These are phyloP conservation scores for Parasarocladium wereldwijsianum DNA, from an alignment of 2,329 filamentous ascomycete species.

Conservation along the genomic window DNA sequence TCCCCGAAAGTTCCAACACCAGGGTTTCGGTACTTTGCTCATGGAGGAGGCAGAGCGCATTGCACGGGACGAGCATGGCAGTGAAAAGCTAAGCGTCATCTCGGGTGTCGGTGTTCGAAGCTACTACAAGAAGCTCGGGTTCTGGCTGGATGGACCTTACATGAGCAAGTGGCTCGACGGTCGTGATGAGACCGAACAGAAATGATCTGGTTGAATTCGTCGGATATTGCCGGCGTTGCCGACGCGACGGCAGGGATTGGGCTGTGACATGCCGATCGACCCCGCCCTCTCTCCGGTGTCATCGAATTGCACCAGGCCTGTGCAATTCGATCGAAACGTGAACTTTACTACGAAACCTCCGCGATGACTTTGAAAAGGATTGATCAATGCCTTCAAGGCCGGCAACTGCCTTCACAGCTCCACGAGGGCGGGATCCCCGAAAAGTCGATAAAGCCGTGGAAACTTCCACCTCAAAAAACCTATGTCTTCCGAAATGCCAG, in stretches of 20 bases:
- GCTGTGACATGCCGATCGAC: no score
- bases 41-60: constrained; percentile 99
- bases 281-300: no score
- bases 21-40: constrained; percentile 85
- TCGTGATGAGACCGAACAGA: no score
- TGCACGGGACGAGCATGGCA: constrained; percentile 85
- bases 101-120: constrained; percentile 93
- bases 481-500: constrained; percentile 27
- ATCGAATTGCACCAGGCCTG: no score
- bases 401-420: no score
- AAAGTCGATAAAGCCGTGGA: constrained; percentile 20
- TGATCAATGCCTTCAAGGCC: no score
- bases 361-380: no score
- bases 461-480: constrained; percentile 14
- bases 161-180: constrained; percentile 53
- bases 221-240: no score
- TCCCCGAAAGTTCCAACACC: constrained; percentile 94
- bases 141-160: constrained; percentile 84
- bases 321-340: no score
- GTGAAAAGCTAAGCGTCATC: constrained; percentile 88
- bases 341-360: no score
- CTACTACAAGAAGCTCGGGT: constrained; percentile 88
- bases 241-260: no score
- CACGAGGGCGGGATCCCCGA: constrained; percentile 1
- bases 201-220: no score